phyloP scores from a whole-genome alignment of 441 rosid species.

The Francoa sonchifolia region DNA sequence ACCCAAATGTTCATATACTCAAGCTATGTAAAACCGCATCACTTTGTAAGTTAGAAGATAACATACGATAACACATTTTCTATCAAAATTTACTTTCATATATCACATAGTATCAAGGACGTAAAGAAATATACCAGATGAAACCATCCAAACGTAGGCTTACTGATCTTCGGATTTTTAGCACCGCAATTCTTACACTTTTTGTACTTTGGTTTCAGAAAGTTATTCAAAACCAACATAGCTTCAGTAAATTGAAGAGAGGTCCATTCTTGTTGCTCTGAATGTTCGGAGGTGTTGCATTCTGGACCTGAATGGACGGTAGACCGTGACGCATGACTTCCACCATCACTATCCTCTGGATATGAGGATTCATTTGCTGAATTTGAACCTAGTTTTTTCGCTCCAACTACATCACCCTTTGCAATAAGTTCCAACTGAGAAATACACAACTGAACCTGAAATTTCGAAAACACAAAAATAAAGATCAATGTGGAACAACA shows the following conservation, averaged over 20 bases:
- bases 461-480: background rate
- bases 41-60: background rate
- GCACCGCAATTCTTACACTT: slow-evolving; percentile 43
- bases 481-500: background rate
- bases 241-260: slow-evolving; percentile 80
- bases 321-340: slow-evolving; percentile 32
- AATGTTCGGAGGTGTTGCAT: slow-evolving; percentile 17
- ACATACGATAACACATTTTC: slow-evolving; percentile 1
- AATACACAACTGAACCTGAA: slow-evolving; percentile 51
- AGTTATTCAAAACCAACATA: slow-evolving; percentile 36
- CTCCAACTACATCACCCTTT: slow-evolving; percentile 68
- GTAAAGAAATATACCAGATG: slow-evolving; percentile 40
- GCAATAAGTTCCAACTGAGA: slow-evolving; percentile 61
- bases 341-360: slow-evolving; percentile 28
- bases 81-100: slow-evolving; percentile 2
- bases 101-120: slow-evolving; percentile 2
- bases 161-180: slow-evolving; percentile 34
- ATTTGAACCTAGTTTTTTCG: slow-evolving; percentile 41
- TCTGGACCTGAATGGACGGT: slow-evolving; percentile 18
- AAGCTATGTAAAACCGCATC: background rate
- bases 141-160: slow-evolving; percentile 84
- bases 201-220: slow-evolving; percentile 32
- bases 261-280: slow-evolving; percentile 49
- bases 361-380: slow-evolving; percentile 16
- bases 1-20: background rate